phyloP scores from a whole-genome alignment of 2,329 filamentous ascomycete species.

The Fusarium denticulatum region DNA sequence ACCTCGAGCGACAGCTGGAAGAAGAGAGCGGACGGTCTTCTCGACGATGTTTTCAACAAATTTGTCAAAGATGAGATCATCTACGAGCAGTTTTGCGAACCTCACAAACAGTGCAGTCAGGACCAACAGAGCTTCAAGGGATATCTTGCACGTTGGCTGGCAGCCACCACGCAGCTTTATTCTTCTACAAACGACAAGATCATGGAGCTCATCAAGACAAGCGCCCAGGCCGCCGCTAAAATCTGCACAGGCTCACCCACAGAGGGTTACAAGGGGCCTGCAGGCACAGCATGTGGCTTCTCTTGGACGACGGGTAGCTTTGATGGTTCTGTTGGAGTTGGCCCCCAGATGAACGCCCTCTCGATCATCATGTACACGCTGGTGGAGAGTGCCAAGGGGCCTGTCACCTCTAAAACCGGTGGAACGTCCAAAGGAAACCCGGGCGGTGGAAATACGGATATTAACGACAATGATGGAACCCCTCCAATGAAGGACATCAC shows the following conservation, averaged over 20 bases:
- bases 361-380: constrained; percentile 71
- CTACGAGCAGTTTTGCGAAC: constrained; percentile 75
- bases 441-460: constrained; percentile 53
- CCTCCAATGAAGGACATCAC: constrained; percentile 51
- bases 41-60: constrained; percentile 58
- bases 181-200: constrained; percentile 62
- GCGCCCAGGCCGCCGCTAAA: constrained; percentile 61
- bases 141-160: constrained; percentile 75
- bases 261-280: constrained; percentile 58
- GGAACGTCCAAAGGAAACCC: constrained; percentile 67
- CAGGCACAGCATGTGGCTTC: constrained; percentile 74
- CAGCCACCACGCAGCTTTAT: constrained; percentile 63
- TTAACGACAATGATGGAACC: constrained; percentile 42
- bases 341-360: constrained; percentile 75
- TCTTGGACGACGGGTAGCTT: constrained; percentile 67
- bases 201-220: constrained; percentile 60
- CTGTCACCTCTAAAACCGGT: constrained; percentile 64
- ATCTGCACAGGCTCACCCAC: constrained; percentile 60
- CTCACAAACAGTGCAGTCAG: constrained; percentile 67
- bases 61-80: constrained; percentile 68
- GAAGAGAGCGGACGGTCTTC: constrained; percentile 66
- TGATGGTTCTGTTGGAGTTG: constrained; percentile 71
- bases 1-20: constrained; percentile 65
- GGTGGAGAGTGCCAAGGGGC: constrained; percentile 53
- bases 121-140: constrained; percentile 83